Conservation (phyloP, 768 basidiomycete species). For the Boletus rex-veris region DNA sequence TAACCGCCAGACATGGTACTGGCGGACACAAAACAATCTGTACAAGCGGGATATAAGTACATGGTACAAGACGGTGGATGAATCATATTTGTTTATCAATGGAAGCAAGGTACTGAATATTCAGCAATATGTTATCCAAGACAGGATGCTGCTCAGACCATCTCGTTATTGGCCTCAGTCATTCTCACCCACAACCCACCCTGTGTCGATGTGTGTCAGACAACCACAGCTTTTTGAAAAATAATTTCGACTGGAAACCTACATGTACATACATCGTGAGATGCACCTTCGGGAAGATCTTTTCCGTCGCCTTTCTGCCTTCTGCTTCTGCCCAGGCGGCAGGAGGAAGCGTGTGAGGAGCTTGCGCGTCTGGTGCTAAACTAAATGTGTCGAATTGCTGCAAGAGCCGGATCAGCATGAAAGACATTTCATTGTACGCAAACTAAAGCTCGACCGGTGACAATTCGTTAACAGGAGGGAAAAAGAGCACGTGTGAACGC, state of each 20-base stretch:
- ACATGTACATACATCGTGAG: slow-evolving; percentile 54
- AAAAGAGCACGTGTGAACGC: not conserved
- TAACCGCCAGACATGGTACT: no score
- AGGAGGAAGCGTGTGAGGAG: slow-evolving; percentile 45
- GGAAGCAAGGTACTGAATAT: not conserved
- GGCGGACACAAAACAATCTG: no score
- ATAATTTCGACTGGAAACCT: slow-evolving; percentile 2
- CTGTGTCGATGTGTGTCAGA: slow-evolving; percentile 24
- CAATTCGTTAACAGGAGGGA: not conserved
- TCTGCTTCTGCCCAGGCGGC: slow-evolving; percentile 40
- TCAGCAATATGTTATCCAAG: not conserved
- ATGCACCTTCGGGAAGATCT: slow-evolving; percentile 49
- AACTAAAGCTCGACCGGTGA: slow-evolving; percentile 32
- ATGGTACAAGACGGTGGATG: no score
- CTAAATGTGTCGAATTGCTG: slow-evolving; percentile 52
- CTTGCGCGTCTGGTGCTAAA: slow-evolving; percentile 45
- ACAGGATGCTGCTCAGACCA: not conserved
- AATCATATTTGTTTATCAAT: no score
- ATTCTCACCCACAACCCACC: slow-evolving; percentile 54
- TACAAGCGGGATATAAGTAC: no score
- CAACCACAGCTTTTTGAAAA: not conserved
- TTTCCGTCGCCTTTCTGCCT: slow-evolving; percentile 51
- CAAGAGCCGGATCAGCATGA: slow-evolving; percentile 59
- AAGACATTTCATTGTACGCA: slow-evolving; percentile 59
- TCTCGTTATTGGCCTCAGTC: slow-evolving; percentile 17